Evolutionary conservation across 257 asterid species (phyloP), one percentile per base, ranked within the genome.

Genomic region (Salvia rosmarinus): DNA sequence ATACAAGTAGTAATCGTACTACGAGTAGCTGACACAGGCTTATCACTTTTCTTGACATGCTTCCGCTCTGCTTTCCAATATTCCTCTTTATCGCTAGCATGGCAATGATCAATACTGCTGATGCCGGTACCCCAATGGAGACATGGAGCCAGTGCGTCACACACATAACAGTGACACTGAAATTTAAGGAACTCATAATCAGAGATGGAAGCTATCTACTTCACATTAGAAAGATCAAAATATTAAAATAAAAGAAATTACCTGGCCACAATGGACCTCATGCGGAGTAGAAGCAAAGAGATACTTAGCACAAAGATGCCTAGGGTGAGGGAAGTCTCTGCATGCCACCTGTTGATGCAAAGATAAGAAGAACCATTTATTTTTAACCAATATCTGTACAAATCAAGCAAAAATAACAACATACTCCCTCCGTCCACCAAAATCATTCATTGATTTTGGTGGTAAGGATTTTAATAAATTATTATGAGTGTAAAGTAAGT

Each of bases 141-240:
- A 79, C 99, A 94, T 49, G 99, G 99, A 75, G 97, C 99, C 69
- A 87, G 77, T 43, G 88, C 75, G 83, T 91, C 96, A 46, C 97
- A 94, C 55, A 94, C 95, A 75, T 85, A 91, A 78, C 99, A 94
- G 85, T 94, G 99, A 76, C 99, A 94, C 99, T 94, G 93, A 76
- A 81, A 82, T 80, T 67, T 60, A 25, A 73, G 73, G 66, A 40
- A 60, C 59, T 10, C 35, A 44, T 40, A 44, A 73, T 77, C 80
- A 76, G 70, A 64, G 16, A 75, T 14, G 49, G 74, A 37, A 44
- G 69, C 43, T 55, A 28, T 40, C 59, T 16, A 39, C 76, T 25
- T 57, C 23, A n/a, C 44, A 50, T 11, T 28, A 28, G 61, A 35
- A 23, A 11, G 35, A 51, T 50, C 23, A 54, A 55, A 67, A 69